Evolutionary conservation across 2,329 filamentous ascomycete genomes (phyloP), one percentile per base, ranked within the genome.

Genomic region (Colletotrichum simmondsii): DNA sequence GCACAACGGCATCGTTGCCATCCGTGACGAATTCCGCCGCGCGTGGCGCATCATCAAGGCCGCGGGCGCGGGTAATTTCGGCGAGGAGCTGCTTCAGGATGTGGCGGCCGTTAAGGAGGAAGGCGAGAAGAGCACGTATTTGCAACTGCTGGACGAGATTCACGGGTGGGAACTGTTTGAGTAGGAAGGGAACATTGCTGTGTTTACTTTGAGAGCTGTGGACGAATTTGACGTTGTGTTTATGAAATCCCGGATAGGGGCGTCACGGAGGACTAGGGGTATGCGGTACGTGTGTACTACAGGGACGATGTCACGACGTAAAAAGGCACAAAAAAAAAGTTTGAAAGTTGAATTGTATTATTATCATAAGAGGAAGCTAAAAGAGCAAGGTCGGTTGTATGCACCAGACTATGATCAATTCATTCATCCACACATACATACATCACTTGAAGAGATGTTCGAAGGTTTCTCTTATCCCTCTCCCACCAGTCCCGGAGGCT

Each of bases 11-110:
- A 94, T 97, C 75, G 92, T 94, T 1, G 89, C 92, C 0, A 97
- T 97, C 72, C 88, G 94, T 53, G 93, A 97, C 77, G 95, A 98
- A 82, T 97, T 97, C 78, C 89, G 94, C 22, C 89, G 95, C 24
- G 94, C 94, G 3, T 94, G 93, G 90, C 86, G 89, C 46, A 92
- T 97, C 71, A 90, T 95, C 74, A 86, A 84, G 75, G 82, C 82
- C 7, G 82, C 89, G 2, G 88, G 90, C 5, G 85, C 83, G 56
- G 81, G 77, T 2, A 75, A 71, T 5, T 71, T 74, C 6, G 77
- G 80, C 6, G 88, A 92, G 74, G 77, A 89, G 65, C 77, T 94
- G 78, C 76, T 91, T 74, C 78, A 90, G 75, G 83, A 93, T 80
- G 77, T 86, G 75, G 80, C 88, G 37, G 56, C 74, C 2, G 80